Percentiles rank a stretch among this genome's conserved stretches.
Evolutionary conservation across 1,284 basidiomycete species (phyloP).

Genomic region (Pascua guehoae): DNA sequence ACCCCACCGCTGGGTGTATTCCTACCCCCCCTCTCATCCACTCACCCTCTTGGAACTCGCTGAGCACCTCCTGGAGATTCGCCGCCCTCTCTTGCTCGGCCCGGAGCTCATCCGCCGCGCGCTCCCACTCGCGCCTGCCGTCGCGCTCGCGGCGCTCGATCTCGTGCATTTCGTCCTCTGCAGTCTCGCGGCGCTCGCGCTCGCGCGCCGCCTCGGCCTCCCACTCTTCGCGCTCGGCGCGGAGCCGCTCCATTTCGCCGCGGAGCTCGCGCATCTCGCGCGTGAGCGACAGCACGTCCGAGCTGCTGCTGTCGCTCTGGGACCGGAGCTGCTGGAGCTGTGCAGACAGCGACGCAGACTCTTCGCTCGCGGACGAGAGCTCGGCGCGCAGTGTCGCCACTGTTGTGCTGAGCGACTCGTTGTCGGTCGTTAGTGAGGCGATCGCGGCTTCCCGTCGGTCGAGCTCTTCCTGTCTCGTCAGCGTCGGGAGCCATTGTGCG

Average conservation of each 20-base stretch:
- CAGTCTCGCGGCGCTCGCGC: constrained; percentile 66
- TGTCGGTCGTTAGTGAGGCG: constrained; percentile 68
- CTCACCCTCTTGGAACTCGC: constrained; percentile 89
- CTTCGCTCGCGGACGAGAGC: constrained; percentile 67
- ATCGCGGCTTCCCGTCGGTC: constrained; percentile 81
- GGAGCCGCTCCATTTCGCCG: constrained; percentile 74
- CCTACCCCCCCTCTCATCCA: too few relatives aligned
- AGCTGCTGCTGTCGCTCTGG: constrained; percentile 55
- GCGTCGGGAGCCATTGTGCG: background rate
- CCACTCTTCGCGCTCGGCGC: constrained; percentile 84
- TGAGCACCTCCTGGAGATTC: constrained; percentile 86
- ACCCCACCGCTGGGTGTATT: too few relatives aligned
- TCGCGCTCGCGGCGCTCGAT: constrained; percentile 66
- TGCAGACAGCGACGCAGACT: constrained; percentile 63
- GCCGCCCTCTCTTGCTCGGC: constrained; percentile 69
- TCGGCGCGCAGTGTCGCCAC: constrained; percentile 74
- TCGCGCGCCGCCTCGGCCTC: constrained; percentile 73
- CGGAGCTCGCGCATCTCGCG: constrained; percentile 73
- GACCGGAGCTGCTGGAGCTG: constrained; percentile 61
- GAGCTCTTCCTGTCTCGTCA: constrained; percentile 75
- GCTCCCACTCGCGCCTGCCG: constrained; percentile 58
- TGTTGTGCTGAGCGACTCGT: constrained; percentile 65
- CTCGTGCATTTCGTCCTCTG: constrained; percentile 57
- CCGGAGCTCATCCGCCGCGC: constrained; percentile 59
- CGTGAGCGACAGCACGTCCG: constrained; percentile 71